Evolutionary conservation across 2,329 filamentous ascomycete species (phyloP).

Genomic region (Diaporthe aspalathi): DNA sequence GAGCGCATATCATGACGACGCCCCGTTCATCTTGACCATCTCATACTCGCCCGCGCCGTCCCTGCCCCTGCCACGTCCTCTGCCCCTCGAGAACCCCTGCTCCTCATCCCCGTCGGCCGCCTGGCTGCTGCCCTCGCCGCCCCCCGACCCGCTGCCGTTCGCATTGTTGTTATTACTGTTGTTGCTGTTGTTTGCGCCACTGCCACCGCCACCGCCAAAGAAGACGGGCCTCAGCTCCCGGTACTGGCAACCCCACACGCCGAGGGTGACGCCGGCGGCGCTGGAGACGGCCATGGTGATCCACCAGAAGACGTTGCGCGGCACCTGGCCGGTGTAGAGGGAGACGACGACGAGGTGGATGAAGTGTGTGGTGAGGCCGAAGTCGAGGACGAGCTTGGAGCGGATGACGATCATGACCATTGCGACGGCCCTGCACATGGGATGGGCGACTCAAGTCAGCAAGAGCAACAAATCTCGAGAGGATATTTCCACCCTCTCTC

Average conservation of each 20-base stretch:
- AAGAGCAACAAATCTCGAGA: conserved; percentile 26
- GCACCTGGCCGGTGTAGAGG: conserved; percentile 81
- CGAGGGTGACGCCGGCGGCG: conserved; percentile 66
- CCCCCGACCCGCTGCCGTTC: conserved; percentile 41
- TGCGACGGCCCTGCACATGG: conserved; percentile 75
- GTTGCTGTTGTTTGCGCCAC: conserved; percentile 47
- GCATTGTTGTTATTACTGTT: conserved; percentile 42
- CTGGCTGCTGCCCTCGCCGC: conserved; percentile 38
- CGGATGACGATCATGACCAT: conserved; percentile 86
- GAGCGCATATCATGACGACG: conserved; percentile 14
- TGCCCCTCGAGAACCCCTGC: conserved; percentile 61
- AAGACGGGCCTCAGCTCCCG: conserved; percentile 88
- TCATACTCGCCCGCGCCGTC: conserved; percentile 73
- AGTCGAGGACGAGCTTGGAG: conserved; percentile 95
- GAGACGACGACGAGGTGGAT: conserved; percentile 60
- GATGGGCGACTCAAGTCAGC: neutral
- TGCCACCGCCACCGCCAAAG: conserved; percentile 71
- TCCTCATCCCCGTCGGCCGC: conserved; percentile 55
- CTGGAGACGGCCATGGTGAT: conserved; percentile 62
- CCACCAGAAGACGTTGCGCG: conserved; percentile 90
- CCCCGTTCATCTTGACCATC: conserved; percentile 66
- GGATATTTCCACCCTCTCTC: neutral
- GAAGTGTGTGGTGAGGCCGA: conserved; percentile 79
- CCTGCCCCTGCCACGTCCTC: conserved; percentile 63
- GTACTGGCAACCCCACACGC: conserved; percentile 92